Percentiles rank a stretch among this genome's conserved stretches.
These are phyloP conservation scores for Tricholoma flavovirens DNA, from an alignment of 768 basidiomycete species.

Conservation along the genomic window DNA sequence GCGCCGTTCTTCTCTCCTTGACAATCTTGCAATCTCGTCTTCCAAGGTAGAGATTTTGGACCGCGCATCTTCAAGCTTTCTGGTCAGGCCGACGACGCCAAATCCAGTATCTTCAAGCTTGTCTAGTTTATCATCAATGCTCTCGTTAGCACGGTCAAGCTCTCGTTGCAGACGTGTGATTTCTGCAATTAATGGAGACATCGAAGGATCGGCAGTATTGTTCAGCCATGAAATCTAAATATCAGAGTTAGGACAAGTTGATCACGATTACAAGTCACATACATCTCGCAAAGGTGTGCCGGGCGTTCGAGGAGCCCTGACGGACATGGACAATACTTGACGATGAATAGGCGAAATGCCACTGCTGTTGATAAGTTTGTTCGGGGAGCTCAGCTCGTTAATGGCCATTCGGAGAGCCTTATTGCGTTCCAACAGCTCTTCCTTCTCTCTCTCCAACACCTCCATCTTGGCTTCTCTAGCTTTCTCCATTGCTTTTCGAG, in stretches of 20 bases:
- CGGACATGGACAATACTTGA: conserved; percentile 61
- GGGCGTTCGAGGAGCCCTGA: conserved; percentile 69
- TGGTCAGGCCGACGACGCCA: conserved; percentile 65
- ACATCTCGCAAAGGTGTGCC: conserved; percentile 77
- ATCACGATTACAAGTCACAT: conserved; percentile 20
- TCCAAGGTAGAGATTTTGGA: conserved; percentile 50
- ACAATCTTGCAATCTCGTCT: conserved; percentile 61
- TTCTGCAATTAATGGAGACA: conserved; percentile 63
- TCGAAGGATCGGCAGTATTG: conserved; percentile 50
- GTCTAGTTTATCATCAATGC: conserved; percentile 85
- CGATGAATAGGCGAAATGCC: conserved; percentile 76
- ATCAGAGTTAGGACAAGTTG: neutral
- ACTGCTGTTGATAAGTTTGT: conserved; percentile 46
- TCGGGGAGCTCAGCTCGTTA: conserved; percentile 52
- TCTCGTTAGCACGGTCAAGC: conserved; percentile 74
- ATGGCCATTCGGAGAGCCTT: conserved; percentile 48
- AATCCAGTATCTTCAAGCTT: conserved; percentile 77
- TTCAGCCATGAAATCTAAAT: conserved; percentile 73
- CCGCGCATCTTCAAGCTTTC: conserved; percentile 68
- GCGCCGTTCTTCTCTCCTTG: conserved; percentile 66
- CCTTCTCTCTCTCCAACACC: conserved; percentile 69
- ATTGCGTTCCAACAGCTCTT: conserved; percentile 69
- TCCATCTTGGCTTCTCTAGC: conserved; percentile 74
- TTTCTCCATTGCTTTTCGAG: conserved; percentile 70
- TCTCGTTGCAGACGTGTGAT: conserved; percentile 70